A percentile compares a stretch with the other conserved stretches of the same genome.
Conservation (phyloP, 2,329 filamentous ascomycete species). For the Colletotrichum lini region DNA sequence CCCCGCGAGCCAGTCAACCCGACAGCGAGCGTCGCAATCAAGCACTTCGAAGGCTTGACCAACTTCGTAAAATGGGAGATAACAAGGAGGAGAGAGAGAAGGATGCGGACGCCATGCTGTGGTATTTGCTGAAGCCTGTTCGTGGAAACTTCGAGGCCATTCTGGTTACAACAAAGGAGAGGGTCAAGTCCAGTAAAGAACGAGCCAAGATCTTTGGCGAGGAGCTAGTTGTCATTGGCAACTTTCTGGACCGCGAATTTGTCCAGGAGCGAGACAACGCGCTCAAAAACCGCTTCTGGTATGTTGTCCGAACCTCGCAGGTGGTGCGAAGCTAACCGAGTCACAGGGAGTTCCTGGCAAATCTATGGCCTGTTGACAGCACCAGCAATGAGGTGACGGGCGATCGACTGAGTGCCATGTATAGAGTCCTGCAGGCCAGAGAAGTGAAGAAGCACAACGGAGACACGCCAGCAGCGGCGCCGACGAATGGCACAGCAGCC, state of each 20-base stretch:
- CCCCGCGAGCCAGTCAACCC: constrained; percentile 34
- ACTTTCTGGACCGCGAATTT: constrained; percentile 65
- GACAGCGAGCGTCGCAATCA: constrained; percentile 56
- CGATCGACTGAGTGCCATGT: constrained; percentile 61
- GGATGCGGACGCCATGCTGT: constrained; percentile 63
- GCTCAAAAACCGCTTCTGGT: constrained; percentile 45
- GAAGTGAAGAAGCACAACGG: constrained; percentile 46
- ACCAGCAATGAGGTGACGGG: constrained; percentile 61
- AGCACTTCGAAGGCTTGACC: constrained; percentile 58
- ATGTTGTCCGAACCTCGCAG: constrained; percentile 3
- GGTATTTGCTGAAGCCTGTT: constrained; percentile 70
- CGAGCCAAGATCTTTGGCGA: constrained; percentile 73
- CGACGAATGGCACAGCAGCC: constrained; percentile 42
- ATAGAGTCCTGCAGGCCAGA: constrained; percentile 55
- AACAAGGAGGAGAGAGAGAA: constrained; percentile 63
- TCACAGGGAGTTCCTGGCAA: constrained; percentile 60
- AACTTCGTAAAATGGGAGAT: constrained; percentile 62
- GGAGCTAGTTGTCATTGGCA: constrained; percentile 73
- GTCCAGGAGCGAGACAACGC: constrained; percentile 55
- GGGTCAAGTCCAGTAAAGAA: constrained; percentile 73
- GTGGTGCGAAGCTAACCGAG: constrained; percentile 12
- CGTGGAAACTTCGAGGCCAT: constrained; percentile 72
- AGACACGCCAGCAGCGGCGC: constrained; percentile 30
- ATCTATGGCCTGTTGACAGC: constrained; percentile 62
- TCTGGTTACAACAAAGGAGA: constrained; percentile 72